phyloP scores from a whole-genome alignment of 495 filamentous ascomycete genomes.

The Xylaria sp. region DNA sequence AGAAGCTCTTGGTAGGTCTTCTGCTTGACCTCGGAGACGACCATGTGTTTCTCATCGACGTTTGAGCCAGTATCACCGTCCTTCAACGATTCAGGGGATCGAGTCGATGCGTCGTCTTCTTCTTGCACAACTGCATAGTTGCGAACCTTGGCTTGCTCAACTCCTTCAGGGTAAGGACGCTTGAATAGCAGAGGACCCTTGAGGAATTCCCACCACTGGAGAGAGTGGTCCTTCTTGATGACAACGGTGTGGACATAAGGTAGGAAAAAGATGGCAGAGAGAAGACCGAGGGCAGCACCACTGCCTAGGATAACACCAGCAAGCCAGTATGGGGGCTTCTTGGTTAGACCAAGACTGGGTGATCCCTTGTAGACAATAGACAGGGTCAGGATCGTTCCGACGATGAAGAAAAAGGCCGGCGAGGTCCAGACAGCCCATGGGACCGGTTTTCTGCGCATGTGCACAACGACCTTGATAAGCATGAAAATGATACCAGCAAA shows the following conservation, averaged over 20 bases:
- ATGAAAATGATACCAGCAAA: slow-evolving; percentile 66
- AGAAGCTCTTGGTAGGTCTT: slow-evolving; percentile 63
- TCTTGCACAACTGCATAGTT: slow-evolving; percentile 47
- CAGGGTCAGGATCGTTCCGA: slow-evolving; percentile 63
- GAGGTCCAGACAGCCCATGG: slow-evolving; percentile 64
- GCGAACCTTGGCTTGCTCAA: slow-evolving; percentile 50
- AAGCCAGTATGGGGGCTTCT: slow-evolving; percentile 64
- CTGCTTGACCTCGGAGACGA: slow-evolving; percentile 49
- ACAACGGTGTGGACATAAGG: slow-evolving; percentile 62
- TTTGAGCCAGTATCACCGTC: slow-evolving; percentile 13
- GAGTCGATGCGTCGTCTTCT: slow-evolving; percentile 25
- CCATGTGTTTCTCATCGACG: slow-evolving; percentile 54
- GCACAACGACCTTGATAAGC: slow-evolving; percentile 65
- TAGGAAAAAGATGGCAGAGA: slow-evolving; percentile 66
- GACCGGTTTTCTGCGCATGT: slow-evolving; percentile 63
- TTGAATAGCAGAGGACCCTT: slow-evolving; percentile 60
- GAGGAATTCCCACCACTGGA: slow-evolving; percentile 63
- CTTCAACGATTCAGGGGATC: slow-evolving; percentile 19
- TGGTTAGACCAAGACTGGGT: slow-evolving; percentile 59
- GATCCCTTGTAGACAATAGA: slow-evolving; percentile 72
- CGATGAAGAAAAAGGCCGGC: slow-evolving; percentile 66
- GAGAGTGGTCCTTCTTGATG: slow-evolving; percentile 59
- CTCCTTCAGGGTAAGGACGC: slow-evolving; percentile 49
- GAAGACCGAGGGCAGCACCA: slow-evolving; percentile 57
- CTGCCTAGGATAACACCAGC: slow-evolving; percentile 62